A percentile compares a stretch with the other conserved stretches of the same genome.
These are phyloP conservation scores for Megacollybia platyphylla DNA, from an alignment of 1,284 basidiomycete genomes.

Conservation along the genomic window DNA sequence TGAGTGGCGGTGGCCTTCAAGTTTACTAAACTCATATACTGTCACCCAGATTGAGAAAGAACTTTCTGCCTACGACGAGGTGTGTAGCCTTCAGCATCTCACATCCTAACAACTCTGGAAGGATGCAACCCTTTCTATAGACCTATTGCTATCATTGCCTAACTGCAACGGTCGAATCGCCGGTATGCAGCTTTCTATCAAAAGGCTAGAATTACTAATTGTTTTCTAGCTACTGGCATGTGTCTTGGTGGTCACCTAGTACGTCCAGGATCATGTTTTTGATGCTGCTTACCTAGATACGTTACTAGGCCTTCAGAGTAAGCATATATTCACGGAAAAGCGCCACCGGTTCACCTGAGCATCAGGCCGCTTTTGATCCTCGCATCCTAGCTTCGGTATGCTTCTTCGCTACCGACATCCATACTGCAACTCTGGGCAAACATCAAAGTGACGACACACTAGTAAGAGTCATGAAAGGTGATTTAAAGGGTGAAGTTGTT, in stretches of 20 bases:
- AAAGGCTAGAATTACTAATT: conserved; percentile 2
- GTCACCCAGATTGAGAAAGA: conserved; percentile 66
- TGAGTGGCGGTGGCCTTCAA: conserved; percentile 10
- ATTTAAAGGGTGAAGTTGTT: conserved; percentile 77
- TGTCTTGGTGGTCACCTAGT: conserved; percentile 79
- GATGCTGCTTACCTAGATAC: background rate
- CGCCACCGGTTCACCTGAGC: conserved; percentile 2
- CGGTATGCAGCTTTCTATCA: conserved; percentile 25
- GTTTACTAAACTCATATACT: background rate
- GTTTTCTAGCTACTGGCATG: conserved; percentile 64
- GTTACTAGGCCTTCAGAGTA: conserved; percentile 42
- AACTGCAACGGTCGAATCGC: conserved; percentile 88
- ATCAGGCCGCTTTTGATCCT: conserved; percentile 72
- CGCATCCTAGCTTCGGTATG: conserved; percentile 80
- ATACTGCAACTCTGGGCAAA: conserved; percentile 76
- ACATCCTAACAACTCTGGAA: conserved; percentile 15
- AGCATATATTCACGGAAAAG: conserved; percentile 8
- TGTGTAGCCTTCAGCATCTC: conserved; percentile 14
- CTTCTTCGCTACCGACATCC: conserved; percentile 89
- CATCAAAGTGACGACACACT: conserved; percentile 75
- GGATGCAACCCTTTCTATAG: conserved; percentile 69
- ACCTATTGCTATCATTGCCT: conserved; percentile 56
- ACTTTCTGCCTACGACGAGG: conserved; percentile 76
- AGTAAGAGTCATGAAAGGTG: conserved; percentile 56
- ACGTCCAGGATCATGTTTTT: conserved; percentile 11